Percentiles rank a stretch among this genome's conserved stretches.
These are phyloP conservation scores for Stachybotrys chlorohalonatus DNA, from an alignment of 2,329 filamentous ascomycete species.

Conservation along the genomic window DNA sequence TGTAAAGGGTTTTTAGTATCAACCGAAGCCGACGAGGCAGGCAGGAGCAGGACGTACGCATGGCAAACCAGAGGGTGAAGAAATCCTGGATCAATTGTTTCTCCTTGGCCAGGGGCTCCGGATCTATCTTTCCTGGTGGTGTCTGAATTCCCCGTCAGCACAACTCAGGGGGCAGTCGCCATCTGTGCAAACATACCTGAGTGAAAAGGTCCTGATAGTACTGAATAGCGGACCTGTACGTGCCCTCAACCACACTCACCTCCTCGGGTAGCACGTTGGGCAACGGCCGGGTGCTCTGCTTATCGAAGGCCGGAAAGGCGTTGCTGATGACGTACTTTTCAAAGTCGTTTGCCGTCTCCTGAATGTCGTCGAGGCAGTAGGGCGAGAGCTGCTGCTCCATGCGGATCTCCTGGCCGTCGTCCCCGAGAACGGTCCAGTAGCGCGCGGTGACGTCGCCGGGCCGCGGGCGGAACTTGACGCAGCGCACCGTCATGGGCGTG, in stretches of 20 bases:
- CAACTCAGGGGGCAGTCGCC: neutral
- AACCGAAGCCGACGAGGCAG: neutral
- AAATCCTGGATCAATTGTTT: conserved; percentile 27
- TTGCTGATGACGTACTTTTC: conserved; percentile 24
- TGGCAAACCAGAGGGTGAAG: conserved; percentile 36
- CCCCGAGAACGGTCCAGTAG: conserved; percentile 20
- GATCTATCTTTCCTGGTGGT: neutral
- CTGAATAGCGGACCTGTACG: conserved; percentile 10
- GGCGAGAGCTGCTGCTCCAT: conserved; percentile 22
- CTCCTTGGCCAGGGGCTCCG: conserved; percentile 8
- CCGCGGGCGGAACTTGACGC: conserved; percentile 30
- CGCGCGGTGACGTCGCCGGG: conserved; percentile 28
- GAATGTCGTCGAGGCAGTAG: conserved; percentile 31
- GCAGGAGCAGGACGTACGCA: conserved; percentile 25
- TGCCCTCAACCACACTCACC: conserved; percentile 10
- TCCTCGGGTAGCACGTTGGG: neutral
- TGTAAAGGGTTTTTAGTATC: conserved; percentile 8
- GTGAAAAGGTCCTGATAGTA: conserved; percentile 12
- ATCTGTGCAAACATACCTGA: neutral
- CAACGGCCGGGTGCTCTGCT: conserved; percentile 4
- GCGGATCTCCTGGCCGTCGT: conserved; percentile 7
- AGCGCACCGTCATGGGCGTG: conserved; percentile 25
- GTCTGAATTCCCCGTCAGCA: neutral
- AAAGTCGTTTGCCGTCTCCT: conserved; percentile 22
- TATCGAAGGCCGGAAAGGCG: conserved; percentile 17